Conservation (phyloP, 331 rosid species). For the Prunus yedoensis region DNA sequence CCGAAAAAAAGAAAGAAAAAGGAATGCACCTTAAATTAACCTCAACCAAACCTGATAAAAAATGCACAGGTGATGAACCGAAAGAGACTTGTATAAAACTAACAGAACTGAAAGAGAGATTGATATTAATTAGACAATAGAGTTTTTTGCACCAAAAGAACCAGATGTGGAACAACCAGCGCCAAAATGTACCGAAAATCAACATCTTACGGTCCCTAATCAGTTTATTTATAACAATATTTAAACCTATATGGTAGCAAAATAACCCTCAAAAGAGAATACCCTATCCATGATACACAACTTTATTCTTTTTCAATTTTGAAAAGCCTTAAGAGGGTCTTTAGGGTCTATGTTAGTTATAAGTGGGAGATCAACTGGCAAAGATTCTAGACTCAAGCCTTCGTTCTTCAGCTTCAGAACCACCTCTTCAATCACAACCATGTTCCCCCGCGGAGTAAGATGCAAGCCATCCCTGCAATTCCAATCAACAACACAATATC, state of each 20-base stretch:
- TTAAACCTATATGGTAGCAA: not conserved
- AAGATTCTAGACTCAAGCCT: conserved; percentile 52
- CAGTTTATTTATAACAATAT: no score
- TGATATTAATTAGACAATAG: no score
- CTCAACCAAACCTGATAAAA: no score
- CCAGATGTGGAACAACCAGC: no score
- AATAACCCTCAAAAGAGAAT: conserved; percentile 15
- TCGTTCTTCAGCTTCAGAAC: conserved; percentile 50
- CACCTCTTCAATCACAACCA: conserved; percentile 69
- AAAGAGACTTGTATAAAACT: no score
- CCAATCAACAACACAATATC: conserved; percentile 8
- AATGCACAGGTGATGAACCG: no score
- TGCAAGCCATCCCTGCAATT: conserved; percentile 87
- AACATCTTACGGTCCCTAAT: no score
- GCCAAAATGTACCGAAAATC: no score
- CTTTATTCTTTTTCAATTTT: conserved; percentile 12
- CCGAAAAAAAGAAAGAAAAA: no score
- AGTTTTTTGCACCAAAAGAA: no score
- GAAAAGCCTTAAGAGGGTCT: conserved; percentile 65
- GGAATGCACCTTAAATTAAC: no score
- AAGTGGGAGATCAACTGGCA: conserved; percentile 74
- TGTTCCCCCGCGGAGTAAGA: conserved; percentile 58
- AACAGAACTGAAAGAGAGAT: no score
- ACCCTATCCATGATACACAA: not conserved
- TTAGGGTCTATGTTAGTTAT: conserved; percentile 50